These are phyloP conservation scores for Cornus suecica DNA, from an alignment of 148 eudicot species.

Conservation along the genomic window DNA sequence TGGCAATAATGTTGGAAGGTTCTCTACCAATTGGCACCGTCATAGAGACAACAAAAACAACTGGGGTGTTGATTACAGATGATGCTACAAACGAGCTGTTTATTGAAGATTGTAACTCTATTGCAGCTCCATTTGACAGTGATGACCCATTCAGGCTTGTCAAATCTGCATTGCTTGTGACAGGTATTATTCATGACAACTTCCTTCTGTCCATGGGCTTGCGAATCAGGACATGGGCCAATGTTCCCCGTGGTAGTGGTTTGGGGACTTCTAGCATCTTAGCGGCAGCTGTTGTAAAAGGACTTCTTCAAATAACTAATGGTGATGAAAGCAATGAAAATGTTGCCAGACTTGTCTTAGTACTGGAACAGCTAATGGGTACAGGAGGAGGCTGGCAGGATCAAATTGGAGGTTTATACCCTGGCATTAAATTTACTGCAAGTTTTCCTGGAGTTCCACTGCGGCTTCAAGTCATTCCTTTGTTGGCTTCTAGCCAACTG, in stretches of 20 bases:
- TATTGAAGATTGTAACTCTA: slow-evolving; percentile 52
- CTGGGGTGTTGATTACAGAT: slow-evolving; percentile 56
- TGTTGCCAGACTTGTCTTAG: slow-evolving; percentile 86
- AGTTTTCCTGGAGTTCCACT: slow-evolving; percentile 96
- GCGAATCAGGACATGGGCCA: slow-evolving; percentile 82
- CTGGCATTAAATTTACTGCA: slow-evolving; percentile 79
- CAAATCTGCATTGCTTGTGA: slow-evolving; percentile 85
- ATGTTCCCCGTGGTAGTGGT: slow-evolving; percentile 98
- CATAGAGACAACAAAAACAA: slow-evolving; percentile 47
- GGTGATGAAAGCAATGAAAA: slow-evolving; percentile 82
- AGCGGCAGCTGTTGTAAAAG: slow-evolving; percentile 97
- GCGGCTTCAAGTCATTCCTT: slow-evolving; percentile 84
- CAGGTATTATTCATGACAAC: slow-evolving; percentile 55
- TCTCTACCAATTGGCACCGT: slow-evolving; percentile 85
- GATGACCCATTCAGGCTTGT: slow-evolving; percentile 92
- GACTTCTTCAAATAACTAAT: slow-evolving; percentile 69
- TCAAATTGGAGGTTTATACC: slow-evolving; percentile 94
- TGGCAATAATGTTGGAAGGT: slow-evolving; percentile 80
- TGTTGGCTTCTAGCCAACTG: slow-evolving; percentile 65
- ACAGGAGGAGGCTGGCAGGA: slow-evolving; percentile 99
- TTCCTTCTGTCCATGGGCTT: slow-evolving; percentile 49
- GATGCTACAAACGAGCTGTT: slow-evolving; percentile 60
- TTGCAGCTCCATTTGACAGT: slow-evolving; percentile 69
- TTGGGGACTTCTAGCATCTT: slow-evolving; percentile 97
- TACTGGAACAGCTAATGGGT: slow-evolving; percentile 97